Conservation (phyloP, 2,329 filamentous ascomycete species). For the Myriosclerotinia duriaeana region DNA sequence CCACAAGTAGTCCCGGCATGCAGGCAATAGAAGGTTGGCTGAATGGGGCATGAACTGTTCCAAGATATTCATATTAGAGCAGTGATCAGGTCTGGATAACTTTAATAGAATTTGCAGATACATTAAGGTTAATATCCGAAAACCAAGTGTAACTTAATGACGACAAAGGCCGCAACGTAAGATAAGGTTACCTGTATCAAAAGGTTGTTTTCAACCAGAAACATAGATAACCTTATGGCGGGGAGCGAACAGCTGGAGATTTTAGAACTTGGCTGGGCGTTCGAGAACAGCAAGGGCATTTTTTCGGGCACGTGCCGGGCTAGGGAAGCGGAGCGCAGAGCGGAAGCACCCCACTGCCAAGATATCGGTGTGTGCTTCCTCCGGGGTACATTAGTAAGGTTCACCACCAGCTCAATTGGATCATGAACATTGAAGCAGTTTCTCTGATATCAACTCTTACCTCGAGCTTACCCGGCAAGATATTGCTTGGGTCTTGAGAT, state of each 20-base stretch:
- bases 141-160: background rate
- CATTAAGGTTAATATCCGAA: background rate
- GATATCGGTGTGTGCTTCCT: background rate
- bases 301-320: background rate
- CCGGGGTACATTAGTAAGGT: background rate
- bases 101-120: too few relatives aligned
- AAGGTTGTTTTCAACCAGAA: background rate
- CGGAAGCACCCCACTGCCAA: slow-evolving; percentile 9
- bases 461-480: background rate
- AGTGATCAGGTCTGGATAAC: too few relatives aligned
- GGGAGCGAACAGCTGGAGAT: background rate
- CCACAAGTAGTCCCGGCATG: too few relatives aligned
- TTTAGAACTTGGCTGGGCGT: background rate
- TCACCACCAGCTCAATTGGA: background rate
- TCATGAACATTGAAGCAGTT: too few relatives aligned
- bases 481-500: background rate
- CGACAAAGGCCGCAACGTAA: too few relatives aligned
- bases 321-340: too few relatives aligned
- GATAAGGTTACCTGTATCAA: background rate
- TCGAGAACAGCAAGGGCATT: background rate
- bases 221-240: background rate
- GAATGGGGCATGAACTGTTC: too few relatives aligned
- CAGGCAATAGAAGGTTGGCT: too few relatives aligned
- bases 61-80: too few relatives aligned
- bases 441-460: background rate